Percentiles rank a stretch among this genome's conserved stretches.
Evolutionary conservation across 1,284 basidiomycete genomes (phyloP).

Genomic region (Leucoagaricus sp.): DNA sequence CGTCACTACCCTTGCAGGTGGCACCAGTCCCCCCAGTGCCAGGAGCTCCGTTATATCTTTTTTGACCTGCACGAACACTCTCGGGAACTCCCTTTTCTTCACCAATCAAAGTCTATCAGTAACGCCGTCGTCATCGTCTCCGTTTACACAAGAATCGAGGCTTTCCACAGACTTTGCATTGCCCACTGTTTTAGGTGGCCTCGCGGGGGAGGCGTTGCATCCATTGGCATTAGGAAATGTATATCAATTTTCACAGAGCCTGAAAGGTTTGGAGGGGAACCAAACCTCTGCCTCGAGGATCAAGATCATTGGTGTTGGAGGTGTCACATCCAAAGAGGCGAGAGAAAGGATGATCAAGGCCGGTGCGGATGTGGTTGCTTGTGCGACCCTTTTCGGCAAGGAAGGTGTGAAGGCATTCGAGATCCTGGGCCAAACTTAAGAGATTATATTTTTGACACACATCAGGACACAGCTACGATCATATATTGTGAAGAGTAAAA

Average conservation of each 20-base stretch:
- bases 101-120: slow-evolving; percentile 40
- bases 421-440: slow-evolving; percentile 33
- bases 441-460: slow-evolving; percentile 1
- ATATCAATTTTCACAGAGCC: slow-evolving; percentile 53
- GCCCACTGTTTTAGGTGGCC: slow-evolving; percentile 64
- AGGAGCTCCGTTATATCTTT: slow-evolving; percentile 41
- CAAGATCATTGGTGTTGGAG: slow-evolving; percentile 73
- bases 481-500: slow-evolving; percentile 2
- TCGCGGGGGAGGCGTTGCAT: slow-evolving; percentile 78
- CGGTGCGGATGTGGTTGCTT: slow-evolving; percentile 71
- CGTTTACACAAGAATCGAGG: slow-evolving; percentile 7
- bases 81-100: slow-evolving; percentile 70
- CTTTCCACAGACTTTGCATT: slow-evolving; percentile 46
- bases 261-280: slow-evolving; percentile 38
- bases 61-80: slow-evolving; percentile 76
- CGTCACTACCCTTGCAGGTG: slow-evolving; percentile 15
- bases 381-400: slow-evolving; percentile 72
- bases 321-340: slow-evolving; percentile 63
- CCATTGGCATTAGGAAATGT: slow-evolving; percentile 76
- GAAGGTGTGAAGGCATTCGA: slow-evolving; percentile 69
- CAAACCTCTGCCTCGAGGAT: slow-evolving; percentile 47
- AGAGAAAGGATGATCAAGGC: slow-evolving; percentile 65
- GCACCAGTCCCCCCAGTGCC: slow-evolving; percentile 8
- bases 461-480: slow-evolving; percentile 10
- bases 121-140: not conserved